Evolutionary conservation across 768 basidiomycete species (phyloP).

Genomic region (Astraeus odoratus): DNA sequence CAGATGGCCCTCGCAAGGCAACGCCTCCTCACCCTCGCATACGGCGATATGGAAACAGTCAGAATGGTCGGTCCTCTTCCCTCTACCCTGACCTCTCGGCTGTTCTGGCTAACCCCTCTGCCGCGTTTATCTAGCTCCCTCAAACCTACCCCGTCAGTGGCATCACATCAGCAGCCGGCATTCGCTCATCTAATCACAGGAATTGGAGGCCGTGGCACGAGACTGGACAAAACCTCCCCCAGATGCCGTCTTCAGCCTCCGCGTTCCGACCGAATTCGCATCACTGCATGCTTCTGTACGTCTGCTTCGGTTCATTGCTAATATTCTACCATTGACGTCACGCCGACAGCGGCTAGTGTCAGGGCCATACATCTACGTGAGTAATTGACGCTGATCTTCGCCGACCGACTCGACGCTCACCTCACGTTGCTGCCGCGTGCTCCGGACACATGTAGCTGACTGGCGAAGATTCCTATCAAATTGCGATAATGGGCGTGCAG

Average conservation of each 20-base stretch:
- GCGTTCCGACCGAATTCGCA: constrained; percentile 83
- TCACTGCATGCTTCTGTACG: constrained; percentile 78
- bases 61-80: constrained; percentile 41
- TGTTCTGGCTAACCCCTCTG: constrained; percentile 3
- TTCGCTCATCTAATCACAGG: constrained; percentile 35
- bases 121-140: constrained; percentile 46
- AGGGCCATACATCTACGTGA: constrained; percentile 78
- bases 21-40: constrained; percentile 73
- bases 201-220: constrained; percentile 71
- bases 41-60: constrained; percentile 83
- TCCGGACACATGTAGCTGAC: constrained; percentile 47
- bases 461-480: constrained; percentile 83
- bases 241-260: constrained; percentile 65
- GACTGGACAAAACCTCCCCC: constrained; percentile 87
- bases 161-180: not conserved
- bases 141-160: constrained; percentile 52
- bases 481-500: constrained; percentile 77
- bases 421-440: constrained; percentile 15
- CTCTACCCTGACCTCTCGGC: not conserved
- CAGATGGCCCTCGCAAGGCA: constrained; percentile 69
- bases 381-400: constrained; percentile 21
- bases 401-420: constrained; percentile 7
- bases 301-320: constrained; percentile 11
- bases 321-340: constrained; percentile 17
- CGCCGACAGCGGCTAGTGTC: constrained; percentile 62